These are phyloP conservation scores for Suillus subaureus DNA, from an alignment of 768 basidiomycete species.

Conservation along the genomic window DNA sequence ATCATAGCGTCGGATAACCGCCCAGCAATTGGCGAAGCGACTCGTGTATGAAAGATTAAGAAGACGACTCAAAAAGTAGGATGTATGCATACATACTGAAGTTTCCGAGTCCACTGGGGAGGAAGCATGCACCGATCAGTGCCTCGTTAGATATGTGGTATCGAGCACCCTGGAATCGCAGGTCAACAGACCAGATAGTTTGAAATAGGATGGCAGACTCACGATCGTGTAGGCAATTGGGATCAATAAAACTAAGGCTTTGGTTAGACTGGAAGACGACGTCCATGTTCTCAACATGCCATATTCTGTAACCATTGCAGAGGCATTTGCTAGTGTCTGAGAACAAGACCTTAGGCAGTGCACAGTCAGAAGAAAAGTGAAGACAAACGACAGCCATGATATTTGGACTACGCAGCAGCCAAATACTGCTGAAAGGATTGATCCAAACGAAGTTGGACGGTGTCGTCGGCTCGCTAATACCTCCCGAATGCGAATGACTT, in stretches of 20 bases:
- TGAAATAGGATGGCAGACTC: constrained; percentile 29
- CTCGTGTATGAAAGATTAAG: constrained; percentile 27
- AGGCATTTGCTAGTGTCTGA: constrained; percentile 36
- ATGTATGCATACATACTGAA: constrained; percentile 33
- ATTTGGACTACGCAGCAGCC: constrained; percentile 55
- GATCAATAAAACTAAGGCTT: constrained; percentile 40
- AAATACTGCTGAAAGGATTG: constrained; percentile 56
- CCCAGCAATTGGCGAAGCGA: constrained; percentile 60
- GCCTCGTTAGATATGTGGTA: constrained; percentile 61
- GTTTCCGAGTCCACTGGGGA: constrained; percentile 62
- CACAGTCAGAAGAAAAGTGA: background rate
- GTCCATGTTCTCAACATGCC: constrained; percentile 29
- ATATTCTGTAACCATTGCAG: constrained; percentile 42
- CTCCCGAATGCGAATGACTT: constrained; percentile 47
- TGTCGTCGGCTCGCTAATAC: background rate
- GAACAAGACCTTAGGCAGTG: background rate
- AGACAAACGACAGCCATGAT: constrained; percentile 48
- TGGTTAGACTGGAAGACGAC: constrained; percentile 1
- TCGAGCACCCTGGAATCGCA: constrained; percentile 43
- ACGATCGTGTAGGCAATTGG: constrained; percentile 66
- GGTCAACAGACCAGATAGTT: background rate
- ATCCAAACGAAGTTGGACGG: constrained; percentile 36
- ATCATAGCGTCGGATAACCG: constrained; percentile 55
- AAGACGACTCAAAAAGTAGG: background rate
- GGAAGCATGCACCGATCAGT: constrained; percentile 59